These are phyloP conservation scores for Nakataea oryzae DNA, from an alignment of 2,329 filamentous ascomycete species.

Conservation along the genomic window DNA sequence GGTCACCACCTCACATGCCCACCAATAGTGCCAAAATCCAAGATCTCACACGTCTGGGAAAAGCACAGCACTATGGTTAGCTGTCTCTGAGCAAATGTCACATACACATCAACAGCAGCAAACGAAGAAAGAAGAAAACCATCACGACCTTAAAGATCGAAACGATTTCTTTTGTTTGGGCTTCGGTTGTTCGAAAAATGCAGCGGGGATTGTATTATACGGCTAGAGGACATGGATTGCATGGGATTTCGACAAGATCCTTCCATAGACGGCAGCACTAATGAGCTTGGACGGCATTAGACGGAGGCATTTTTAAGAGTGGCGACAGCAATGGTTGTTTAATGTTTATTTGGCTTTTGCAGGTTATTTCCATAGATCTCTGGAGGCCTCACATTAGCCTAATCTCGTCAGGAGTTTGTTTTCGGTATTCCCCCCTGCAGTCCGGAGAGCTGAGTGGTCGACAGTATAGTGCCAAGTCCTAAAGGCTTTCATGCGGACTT, in stretches of 20 bases:
- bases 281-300: neutral
- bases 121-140: neutral
- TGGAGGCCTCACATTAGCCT: neutral
- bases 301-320: neutral
- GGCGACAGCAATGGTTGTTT: neutral
- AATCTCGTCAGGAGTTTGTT: neutral
- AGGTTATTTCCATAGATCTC: neutral
- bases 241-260: neutral
- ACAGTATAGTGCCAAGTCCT: neutral
- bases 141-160: neutral
- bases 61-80: neutral
- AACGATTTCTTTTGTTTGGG: neutral
- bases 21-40: constrained; percentile 1
- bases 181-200: neutral
- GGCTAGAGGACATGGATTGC: neutral
- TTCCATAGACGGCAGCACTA: neutral
- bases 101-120: too few relatives aligned
- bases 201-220: neutral
- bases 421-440: neutral
- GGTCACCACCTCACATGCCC: constrained; percentile 1
- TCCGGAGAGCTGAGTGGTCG: neutral
- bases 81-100: neutral
- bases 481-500: neutral
- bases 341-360: neutral
- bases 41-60: constrained; percentile 3